Base-by-base conservation (phyloP, 2,329 filamentous ascomycete genomes). In the Cadophora malorum region DNA sequence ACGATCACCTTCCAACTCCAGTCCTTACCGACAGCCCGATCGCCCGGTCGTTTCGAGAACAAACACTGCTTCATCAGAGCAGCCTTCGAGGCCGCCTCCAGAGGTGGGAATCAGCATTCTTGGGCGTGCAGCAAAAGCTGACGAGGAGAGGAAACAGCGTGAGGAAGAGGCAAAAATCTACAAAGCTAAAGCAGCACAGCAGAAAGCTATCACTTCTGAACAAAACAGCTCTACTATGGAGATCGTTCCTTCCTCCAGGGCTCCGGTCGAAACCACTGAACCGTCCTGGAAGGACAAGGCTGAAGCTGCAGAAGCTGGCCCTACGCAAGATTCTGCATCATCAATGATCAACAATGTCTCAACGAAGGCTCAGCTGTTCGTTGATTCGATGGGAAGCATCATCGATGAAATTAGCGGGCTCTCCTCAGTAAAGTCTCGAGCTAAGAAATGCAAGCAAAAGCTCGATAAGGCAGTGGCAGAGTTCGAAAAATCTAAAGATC, bases 381-480 rank as follows among this genome's bases (percentile, higher is more conserved):
- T 31, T 2, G 23, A 64, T 3, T 14, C 52, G 3, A 23, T 50
- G 23, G 33, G 41, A 35, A 23, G 50, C 2, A 10, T 69, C 3
- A 56, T 58, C 35, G 52, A 68, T 9, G 59, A 65, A 21, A 35
- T 47, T 19, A 62, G 64, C 6, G 45, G 64, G 14, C n/a, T 63
- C 25, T 59, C 63, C 19, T 47, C 64, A 2, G 23, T 69, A 12
- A 62, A 64, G 19, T 9, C 35, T 14, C 65, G 66, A 52, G 38
- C 56, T 14, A 45, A 50, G 31, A 3, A 28, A 38, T 41, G 65
- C 68, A n/a, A 64, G 55, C 62, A 56, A 10, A 33, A 53, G 10
- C 16, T 67, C 2, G 47, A 68, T 3, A 67, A 69, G 33, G 52
- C 66, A 21, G 49, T 49, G 5, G 35, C 47, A 8, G 69, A 71